Base-by-base conservation (phyloP, 2,329 filamentous ascomycete species). In the Pyrenochaeta sp. region DNA sequence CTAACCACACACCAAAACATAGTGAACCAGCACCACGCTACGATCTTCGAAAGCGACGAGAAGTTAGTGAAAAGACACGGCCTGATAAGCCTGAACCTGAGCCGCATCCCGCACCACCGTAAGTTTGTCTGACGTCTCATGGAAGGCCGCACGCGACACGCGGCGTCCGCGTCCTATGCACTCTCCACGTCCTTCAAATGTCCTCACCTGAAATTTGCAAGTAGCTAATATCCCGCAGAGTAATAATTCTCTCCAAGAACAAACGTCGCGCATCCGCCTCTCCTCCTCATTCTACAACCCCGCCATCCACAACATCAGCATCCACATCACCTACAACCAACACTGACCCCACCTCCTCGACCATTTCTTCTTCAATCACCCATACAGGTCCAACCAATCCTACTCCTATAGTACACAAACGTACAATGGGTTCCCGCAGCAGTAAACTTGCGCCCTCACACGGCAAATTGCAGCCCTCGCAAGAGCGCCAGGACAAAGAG, bases 401-500 rank as follows among this genome's bases (percentile, higher is more conserved):
- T 13, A 40, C 24, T 19, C 45, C 25, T 36, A 24, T 24, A 28
- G 24, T 40, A 36, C 39, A 15, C 40, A 48, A 51, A 37, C 47
- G n/a, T 5, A 56, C 34, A 34, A 75, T 75, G 73, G 73, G 73
- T 24, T 74, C 73, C 36, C 73, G 73, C 53, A 54, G 64, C 34
- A 67, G 61, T 56, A 72, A 73, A 50, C 50, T 70, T 45, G 39
- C 60, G 8, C 59, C 59, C 7, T 42, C 58, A 13, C 49, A 58
- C 24, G 68, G 65, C 58, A 71, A 71, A 50, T 56, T 72, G n/a
- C 68, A 73, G 52, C 65, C 67, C 7, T 64, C 62, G n/a, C 53
- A 55, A 24, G 52, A 67, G 4, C 68, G 67, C 40, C 58, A 63
- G 15, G 73, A 76, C 47, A 76, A 74, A 39, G 72, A 58, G n/a